Evolutionary conservation across 2,329 filamentous ascomycete species (phyloP), one percentile per base, ranked within the genome.

Genomic region (Botrytis fragariae): DNA sequence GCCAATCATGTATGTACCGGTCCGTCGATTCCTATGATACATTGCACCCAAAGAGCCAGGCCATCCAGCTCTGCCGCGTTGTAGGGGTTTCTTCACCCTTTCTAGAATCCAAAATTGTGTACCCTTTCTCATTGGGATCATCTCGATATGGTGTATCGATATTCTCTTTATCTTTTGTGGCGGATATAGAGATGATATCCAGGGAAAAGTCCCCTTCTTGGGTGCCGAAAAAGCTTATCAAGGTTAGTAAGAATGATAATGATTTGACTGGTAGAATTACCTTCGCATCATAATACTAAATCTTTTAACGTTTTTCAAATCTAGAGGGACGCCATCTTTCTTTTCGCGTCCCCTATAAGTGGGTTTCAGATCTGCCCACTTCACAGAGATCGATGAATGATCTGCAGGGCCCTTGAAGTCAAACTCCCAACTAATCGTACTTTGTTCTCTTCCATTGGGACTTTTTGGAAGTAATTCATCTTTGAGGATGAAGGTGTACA

Each of bases 281-380:
- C 93, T 96, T 80, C 93, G 84, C 86, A 92, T 92, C 93, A 96
- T 95, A 74, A 96, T 85, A 69, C 90, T 91, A 44, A 95, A 84
- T 64, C 92, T 85, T 82, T 88, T 91, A 57, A 96, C 84, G 61
- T 84, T 84, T 65, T 84, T 84, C 75, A 87, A 78, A 77, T 94
- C 84, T 77, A 96, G 80, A 8, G 87, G 85, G 73, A 85, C 81
- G 0, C 88, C 88, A 82, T 92, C 89, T 29, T 86, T 82, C 79
- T 88, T 86, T 74, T 90, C 85, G 78, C 86, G 88, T 0, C 93
- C 93, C 5, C 93, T 85, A 81, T 94, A 96, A 2, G 91, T 95
- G 1, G 93, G 84, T 79, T 88, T 89, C 75, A 97, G 88, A 37
- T 87, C 86, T 20, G 81, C 81, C 90, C 92, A 95, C 1, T 85